These are phyloP conservation scores for Termitomyces sp. DNA, from an alignment of 768 basidiomycete genomes.

Conservation along the genomic window DNA sequence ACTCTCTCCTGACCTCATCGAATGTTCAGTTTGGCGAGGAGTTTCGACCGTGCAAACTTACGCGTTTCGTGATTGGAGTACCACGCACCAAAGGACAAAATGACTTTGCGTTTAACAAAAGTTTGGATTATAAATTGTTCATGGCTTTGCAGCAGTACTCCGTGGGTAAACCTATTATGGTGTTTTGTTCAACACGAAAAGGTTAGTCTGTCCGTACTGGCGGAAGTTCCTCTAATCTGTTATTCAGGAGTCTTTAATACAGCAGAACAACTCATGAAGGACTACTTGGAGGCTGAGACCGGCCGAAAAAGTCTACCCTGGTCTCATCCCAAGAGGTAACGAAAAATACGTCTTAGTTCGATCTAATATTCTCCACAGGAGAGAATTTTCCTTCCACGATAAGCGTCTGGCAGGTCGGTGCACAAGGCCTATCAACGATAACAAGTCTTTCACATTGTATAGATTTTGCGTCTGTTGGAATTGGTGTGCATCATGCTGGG, in stretches of 20 bases:
- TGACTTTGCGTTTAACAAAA: conserved; percentile 70
- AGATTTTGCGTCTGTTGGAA: conserved; percentile 67
- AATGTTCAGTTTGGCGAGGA: conserved; percentile 80
- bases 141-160: conserved; percentile 67
- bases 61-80: conserved; percentile 67
- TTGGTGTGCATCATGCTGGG: conserved; percentile 93
- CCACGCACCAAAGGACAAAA: conserved; percentile 58
- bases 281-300: conserved; percentile 53
- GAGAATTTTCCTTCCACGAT: conserved; percentile 55
- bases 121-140: conserved; percentile 71
- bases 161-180: conserved; percentile 74
- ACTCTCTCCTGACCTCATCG: not conserved
- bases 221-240: not conserved
- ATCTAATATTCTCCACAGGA: conserved; percentile 28
- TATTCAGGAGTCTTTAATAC: conserved; percentile 51
- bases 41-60: conserved; percentile 81
- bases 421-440: not conserved
- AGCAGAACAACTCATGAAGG: conserved; percentile 72
- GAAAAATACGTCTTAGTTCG: conserved; percentile 1
- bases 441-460: not conserved
- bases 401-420: conserved; percentile 52
- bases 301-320: conserved; percentile 57
- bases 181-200: conserved; percentile 89
- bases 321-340: conserved; percentile 51
- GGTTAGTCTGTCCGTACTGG: conserved; percentile 32